Evolutionary conservation across 805 yeast species (phyloP).

Genomic region (Danielozyma ontarioensis): DNA sequence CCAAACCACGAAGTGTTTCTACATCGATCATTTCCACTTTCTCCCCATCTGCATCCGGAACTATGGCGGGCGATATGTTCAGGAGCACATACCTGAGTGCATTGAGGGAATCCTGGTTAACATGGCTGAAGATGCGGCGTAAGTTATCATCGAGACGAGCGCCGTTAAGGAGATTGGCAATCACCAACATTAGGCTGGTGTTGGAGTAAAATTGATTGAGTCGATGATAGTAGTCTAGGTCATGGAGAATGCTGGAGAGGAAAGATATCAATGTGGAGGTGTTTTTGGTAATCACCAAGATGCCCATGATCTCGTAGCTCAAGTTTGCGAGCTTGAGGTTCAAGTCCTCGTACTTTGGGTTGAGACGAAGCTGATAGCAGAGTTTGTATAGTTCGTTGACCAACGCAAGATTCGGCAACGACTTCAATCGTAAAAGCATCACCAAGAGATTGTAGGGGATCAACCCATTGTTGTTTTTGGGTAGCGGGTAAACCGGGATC

Average conservation of each 20-base stretch:
- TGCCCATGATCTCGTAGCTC: constrained; percentile 28
- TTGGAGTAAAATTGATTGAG: constrained; percentile 14
- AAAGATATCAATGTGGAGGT: constrained; percentile 22
- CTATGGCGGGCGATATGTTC: constrained; percentile 8
- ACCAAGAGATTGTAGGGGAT: constrained; percentile 23
- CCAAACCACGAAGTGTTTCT: constrained; percentile 8
- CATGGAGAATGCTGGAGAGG: constrained; percentile 15
- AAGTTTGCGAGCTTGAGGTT: constrained; percentile 21
- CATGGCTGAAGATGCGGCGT: constrained; percentile 2
- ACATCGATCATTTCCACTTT: constrained; percentile 5
- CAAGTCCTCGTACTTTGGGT: constrained; percentile 2
- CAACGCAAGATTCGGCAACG: constrained; percentile 36
- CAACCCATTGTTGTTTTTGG: constrained; percentile 26
- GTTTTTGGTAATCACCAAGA: constrained; percentile 25
- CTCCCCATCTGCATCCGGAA: constrained; percentile 2
- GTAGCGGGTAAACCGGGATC: constrained; percentile 28
- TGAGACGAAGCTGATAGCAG: constrained; percentile 15
- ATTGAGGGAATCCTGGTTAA: constrained; percentile 5
- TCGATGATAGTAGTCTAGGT: background rate
- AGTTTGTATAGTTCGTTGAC: constrained; percentile 42
- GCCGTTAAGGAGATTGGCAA: constrained; percentile 4
- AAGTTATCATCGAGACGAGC: background rate
- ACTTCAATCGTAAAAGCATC: constrained; percentile 36
- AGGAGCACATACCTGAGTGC: constrained; percentile 9
- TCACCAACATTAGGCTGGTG: constrained; percentile 13